Conservation (phyloP, 208 protist genomes). For the Acanthamoeba royreba region DNA sequence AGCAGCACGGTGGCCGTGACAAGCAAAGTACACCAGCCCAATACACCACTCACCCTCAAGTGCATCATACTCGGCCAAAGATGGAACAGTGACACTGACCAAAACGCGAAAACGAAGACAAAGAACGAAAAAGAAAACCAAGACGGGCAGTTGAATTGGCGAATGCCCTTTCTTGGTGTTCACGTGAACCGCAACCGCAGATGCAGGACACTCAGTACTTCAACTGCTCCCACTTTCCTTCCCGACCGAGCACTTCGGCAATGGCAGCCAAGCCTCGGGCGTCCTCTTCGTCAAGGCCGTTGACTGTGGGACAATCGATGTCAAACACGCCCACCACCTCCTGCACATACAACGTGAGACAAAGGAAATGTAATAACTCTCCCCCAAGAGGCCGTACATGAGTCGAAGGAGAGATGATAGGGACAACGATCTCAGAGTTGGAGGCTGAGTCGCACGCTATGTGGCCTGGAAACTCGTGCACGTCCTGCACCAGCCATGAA, state of each 20-base stretch:
- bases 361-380: background rate
- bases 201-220: too few relatives aligned
- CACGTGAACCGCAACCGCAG: too few relatives aligned
- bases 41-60: too few relatives aligned
- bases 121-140: too few relatives aligned
- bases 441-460: constrained; percentile 90
- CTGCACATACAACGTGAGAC: background rate
- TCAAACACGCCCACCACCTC: constrained; percentile 32
- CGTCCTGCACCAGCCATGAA: constrained; percentile 69
- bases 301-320: constrained; percentile 13
- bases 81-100: too few relatives aligned
- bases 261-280: background rate
- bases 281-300: background rate
- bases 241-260: background rate
- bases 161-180: too few relatives aligned
- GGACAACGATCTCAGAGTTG: constrained; percentile 90
- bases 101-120: too few relatives aligned
- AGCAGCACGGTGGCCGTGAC: too few relatives aligned
- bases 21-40: too few relatives aligned
- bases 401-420: constrained; percentile 66
- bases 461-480: constrained; percentile 91
- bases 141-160: too few relatives aligned
- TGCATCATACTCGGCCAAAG: too few relatives aligned
- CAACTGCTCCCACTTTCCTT: background rate
- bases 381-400: background rate